These are phyloP conservation scores for Candida dajiaensis DNA, from an alignment of 805 yeast species.

Conservation along the genomic window DNA sequence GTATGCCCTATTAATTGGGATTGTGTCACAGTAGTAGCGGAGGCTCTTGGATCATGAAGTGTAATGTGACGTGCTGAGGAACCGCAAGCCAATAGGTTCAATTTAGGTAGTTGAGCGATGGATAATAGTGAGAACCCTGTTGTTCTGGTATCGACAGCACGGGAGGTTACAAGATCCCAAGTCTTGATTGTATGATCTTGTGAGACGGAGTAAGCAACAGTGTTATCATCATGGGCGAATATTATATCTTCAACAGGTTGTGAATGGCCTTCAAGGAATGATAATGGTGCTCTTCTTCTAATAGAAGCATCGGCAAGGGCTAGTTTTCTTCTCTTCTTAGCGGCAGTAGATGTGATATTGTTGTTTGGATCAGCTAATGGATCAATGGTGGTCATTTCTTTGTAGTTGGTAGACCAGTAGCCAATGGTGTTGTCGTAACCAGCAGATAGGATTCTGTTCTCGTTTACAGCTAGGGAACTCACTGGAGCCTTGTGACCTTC, in stretches of 20 bases:
- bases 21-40: constrained; percentile 53
- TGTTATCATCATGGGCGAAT: constrained; percentile 64
- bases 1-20: constrained; percentile 84
- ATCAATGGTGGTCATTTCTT: constrained; percentile 70
- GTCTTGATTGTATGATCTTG: constrained; percentile 95
- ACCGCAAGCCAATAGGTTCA: constrained; percentile 81
- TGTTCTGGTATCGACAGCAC: constrained; percentile 80
- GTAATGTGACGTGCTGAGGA: constrained; percentile 97
- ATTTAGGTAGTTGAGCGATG: constrained; percentile 56
- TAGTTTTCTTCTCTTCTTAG: constrained; percentile 82
- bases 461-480: constrained; percentile 52
- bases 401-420: constrained; percentile 82
- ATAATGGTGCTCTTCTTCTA: constrained; percentile 76
- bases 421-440: constrained; percentile 77
- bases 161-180: constrained; percentile 89
- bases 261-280: constrained; percentile 72
- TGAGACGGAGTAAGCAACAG: constrained; percentile 90
- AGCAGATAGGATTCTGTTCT: constrained; percentile 72
- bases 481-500: constrained; percentile 90
- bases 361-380: constrained; percentile 40
- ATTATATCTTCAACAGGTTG: constrained; percentile 84
- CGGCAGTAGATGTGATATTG: constrained; percentile 60
- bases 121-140: constrained; percentile 84
- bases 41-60: constrained; percentile 82
- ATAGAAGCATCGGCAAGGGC: constrained; percentile 72